phyloP scores from a whole-genome alignment of 768 basidiomycete genomes.

The Suillus variegatus region DNA sequence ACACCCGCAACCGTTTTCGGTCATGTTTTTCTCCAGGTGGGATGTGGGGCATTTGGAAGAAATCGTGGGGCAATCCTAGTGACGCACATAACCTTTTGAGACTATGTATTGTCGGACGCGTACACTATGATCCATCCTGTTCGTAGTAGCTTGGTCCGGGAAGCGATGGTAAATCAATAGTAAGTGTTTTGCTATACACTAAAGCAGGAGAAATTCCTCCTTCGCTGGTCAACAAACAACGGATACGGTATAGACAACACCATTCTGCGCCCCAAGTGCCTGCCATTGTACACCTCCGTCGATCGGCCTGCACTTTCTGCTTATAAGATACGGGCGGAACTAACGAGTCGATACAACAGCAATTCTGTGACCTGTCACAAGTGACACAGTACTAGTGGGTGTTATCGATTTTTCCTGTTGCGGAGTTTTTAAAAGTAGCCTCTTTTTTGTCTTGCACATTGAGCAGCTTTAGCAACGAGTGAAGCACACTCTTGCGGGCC shows the following conservation, averaged over 20 bases:
- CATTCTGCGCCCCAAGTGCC: not conserved
- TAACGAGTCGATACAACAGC: not conserved
- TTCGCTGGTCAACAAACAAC: not conserved
- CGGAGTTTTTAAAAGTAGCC: constrained; percentile 4
- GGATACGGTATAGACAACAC: not conserved
- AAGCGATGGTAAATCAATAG: not conserved
- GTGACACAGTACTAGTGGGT: not conserved
- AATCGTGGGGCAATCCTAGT: too few species aligned
- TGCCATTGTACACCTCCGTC: not conserved
- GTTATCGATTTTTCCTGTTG: not conserved
- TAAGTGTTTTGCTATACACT: not conserved
- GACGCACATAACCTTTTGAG: not conserved
- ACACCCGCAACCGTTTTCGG: constrained; percentile 58
- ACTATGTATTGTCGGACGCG: not conserved
- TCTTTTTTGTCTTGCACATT: not conserved
- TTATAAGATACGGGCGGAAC: not conserved
- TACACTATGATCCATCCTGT: not conserved
- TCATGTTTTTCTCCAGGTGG: constrained; percentile 49
- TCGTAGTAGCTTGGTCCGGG: not conserved
- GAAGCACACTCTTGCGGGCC: not conserved
- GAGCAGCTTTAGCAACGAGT: not conserved
- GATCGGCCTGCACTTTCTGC: not conserved
- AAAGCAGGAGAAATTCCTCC: not conserved
- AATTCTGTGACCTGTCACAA: not conserved
- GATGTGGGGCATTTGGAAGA: not conserved